Percentiles rank a stretch among this genome's conserved stretches.
These are phyloP conservation scores for Monosporascus sp. DNA, from an alignment of 2,329 filamentous ascomycete genomes.

Conservation along the genomic window DNA sequence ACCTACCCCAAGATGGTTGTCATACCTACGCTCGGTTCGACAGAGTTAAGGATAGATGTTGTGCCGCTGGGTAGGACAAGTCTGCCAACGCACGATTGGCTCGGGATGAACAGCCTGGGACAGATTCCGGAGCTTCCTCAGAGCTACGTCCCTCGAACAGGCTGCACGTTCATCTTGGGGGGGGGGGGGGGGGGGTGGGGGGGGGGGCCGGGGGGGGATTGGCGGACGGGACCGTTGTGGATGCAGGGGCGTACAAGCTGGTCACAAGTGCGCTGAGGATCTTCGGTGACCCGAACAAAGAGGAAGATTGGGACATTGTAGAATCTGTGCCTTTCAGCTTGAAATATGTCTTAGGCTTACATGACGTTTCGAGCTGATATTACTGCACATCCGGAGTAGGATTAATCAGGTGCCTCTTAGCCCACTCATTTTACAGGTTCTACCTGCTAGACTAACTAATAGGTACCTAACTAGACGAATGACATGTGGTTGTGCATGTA, in stretches of 20 bases:
- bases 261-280: conserved; percentile 1
- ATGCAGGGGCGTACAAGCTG: not conserved
- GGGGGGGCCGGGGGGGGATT: too few relatives aligned
- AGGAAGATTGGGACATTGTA: conserved; percentile 1
- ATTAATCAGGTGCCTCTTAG: too few relatives aligned
- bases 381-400: too few relatives aligned
- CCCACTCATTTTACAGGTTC: too few relatives aligned
- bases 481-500: too few relatives aligned
- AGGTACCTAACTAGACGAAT: too few relatives aligned
- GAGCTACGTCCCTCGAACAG: not conserved
- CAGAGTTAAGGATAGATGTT: not conserved
- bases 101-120: not conserved
- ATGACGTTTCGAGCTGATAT: not conserved
- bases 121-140: not conserved
- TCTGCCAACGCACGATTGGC: not conserved
- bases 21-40: not conserved
- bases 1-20: not conserved
- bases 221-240: conserved; percentile 2
- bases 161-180: not conserved
- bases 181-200: too few relatives aligned
- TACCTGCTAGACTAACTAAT: too few relatives aligned
- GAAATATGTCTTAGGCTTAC: not conserved
- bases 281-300: conserved; percentile 1
- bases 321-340: conserved; percentile 2
- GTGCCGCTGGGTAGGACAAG: not conserved